Base-by-base conservation (phyloP, 1,284 basidiomycete genomes). In the Rhizopogon parksii region DNA sequence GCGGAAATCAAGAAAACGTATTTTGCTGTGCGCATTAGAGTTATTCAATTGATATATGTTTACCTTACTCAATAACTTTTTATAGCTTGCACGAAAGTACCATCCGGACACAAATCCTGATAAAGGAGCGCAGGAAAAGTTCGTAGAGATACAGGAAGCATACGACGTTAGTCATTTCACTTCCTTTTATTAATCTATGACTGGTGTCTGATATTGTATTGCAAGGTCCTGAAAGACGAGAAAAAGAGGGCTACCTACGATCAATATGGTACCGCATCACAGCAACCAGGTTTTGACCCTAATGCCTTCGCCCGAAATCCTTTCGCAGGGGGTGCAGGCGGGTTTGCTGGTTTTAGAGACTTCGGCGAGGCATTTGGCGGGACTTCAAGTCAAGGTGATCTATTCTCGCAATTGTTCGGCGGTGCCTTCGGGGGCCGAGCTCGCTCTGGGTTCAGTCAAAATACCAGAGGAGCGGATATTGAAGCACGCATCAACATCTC, bases 101-200 rank as follows among this genome's bases (percentile, higher is more conserved):
- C 96, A 99, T 70, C 96, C 96, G 0, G 96, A 99, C 65, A 94
- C 94, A 17, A 97, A 94, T 71, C 91, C 94, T 54, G 94, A 97
- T 67, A 87, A 90, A 61, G 78, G 78, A 45, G 92, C 95, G 0
- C 88, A 92, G 62, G 91, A 92, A 56, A 91, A 91, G 65, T 99
- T 99, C 68, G 81, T 95, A 30, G 95, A 99, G 68, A 97, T 99
- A 53, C 96, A 99, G 69, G 80, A 85, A 59, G 96, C 96, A 8
- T 99, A 98, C 72, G 96, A 99, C 69, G 91, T 96, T 61, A 61
- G 88, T 71, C 47, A 48, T 53, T 51, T 57, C 45, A 56, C 49
- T 40, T 17, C 24, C 51, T 47, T 35, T 35, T 47, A 8, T 50
- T 52, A 45, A 42, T 24, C 48, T 35, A 48, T 56, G 54, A 36